Evolutionary conservation across 257 asterid species (phyloP).

Genomic region (Paulownia fortunei): DNA sequence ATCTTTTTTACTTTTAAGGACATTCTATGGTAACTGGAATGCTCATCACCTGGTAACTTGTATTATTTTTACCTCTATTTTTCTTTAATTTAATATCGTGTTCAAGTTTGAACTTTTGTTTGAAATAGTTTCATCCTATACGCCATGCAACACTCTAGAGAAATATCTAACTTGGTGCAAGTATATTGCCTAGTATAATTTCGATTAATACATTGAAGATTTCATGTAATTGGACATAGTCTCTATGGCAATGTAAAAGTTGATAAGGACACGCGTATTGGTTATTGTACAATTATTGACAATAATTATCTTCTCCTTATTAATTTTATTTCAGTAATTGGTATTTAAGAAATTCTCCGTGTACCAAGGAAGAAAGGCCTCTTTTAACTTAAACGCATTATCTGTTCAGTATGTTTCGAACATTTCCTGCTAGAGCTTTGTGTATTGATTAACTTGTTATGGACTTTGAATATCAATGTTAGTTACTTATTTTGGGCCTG

Average conservation of each 20-base stretch:
- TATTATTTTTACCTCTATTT: too few relatives aligned
- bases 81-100: too few relatives aligned
- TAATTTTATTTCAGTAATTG: not conserved
- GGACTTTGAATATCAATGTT: not conserved
- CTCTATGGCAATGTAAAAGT: not conserved
- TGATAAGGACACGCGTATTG: not conserved
- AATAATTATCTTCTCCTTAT: not conserved
- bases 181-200: not conserved
- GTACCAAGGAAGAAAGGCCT: conserved; percentile 11
- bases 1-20: too few relatives aligned
- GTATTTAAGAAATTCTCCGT: not conserved
- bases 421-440: conserved; percentile 4
- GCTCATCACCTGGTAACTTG: too few relatives aligned
- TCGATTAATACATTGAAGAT: not conserved
- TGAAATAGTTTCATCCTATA: not conserved
- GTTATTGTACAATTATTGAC: not conserved
- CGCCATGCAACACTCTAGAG: not conserved
- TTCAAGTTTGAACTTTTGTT: not conserved
- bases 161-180: not conserved
- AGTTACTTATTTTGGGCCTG: conserved; percentile 18
- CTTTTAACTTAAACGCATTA: not conserved
- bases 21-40: too few relatives aligned
- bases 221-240: not conserved
- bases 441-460: not conserved
- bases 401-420: not conserved